Evolutionary conservation across 768 basidiomycete species (phyloP).

Genomic region (Panellus pusillus): DNA sequence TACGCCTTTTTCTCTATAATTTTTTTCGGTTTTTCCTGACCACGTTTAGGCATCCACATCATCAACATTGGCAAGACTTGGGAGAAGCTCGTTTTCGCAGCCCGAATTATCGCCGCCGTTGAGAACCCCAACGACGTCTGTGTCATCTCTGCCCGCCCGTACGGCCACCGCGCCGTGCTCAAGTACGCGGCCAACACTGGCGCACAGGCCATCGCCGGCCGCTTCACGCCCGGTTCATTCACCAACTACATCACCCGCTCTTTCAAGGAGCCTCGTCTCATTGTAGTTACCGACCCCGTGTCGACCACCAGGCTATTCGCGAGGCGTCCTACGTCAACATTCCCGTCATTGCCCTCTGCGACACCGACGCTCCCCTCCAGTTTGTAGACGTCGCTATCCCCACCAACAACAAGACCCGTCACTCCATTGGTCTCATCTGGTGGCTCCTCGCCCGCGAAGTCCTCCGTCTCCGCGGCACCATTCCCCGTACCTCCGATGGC

Average conservation of each 20-base stretch:
- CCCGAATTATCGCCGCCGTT: conserved; percentile 94
- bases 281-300: conserved; percentile 97
- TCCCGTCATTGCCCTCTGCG: conserved; percentile 98
- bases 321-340: conserved; percentile 99
- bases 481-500: conserved; percentile 87
- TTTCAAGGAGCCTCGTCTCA: conserved; percentile 99
- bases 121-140: conserved; percentile 98
- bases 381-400: conserved; percentile 99
- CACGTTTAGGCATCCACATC: conserved; percentile 81
- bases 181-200: conserved; percentile 98
- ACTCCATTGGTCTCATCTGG: conserved; percentile 97
- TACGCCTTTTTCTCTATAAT: conserved; percentile 39
- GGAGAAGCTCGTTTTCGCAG: conserved; percentile 98
- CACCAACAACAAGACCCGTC: conserved; percentile 98
- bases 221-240: conserved; percentile 98
- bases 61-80: conserved; percentile 99
- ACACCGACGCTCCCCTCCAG: conserved; percentile 96
- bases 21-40: conserved; percentile 5
- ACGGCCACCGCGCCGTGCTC: conserved; percentile 98
- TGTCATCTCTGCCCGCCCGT: conserved; percentile 97
- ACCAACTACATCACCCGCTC: conserved; percentile 99
- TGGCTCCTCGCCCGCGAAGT: conserved; percentile 98
- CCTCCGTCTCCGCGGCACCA: conserved; percentile 90
- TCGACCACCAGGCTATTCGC: conserved; percentile 99
- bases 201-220: conserved; percentile 97